Conservation (phyloP, 176 grass and related monocot species). For the Triticum timopheevii region DNA sequence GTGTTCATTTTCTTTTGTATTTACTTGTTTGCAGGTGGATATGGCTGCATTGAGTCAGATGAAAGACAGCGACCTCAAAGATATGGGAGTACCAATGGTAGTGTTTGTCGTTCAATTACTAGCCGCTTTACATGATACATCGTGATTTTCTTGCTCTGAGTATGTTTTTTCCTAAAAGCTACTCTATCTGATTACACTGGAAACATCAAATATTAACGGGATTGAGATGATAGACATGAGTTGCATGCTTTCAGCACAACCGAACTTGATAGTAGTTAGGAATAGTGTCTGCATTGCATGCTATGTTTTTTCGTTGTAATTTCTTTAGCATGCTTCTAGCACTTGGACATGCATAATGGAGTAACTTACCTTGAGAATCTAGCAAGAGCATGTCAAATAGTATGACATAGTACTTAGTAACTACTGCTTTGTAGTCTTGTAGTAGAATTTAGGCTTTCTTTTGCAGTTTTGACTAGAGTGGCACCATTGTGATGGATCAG, state of each 20-base stretch:
- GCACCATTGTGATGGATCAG: conserved; percentile 33
- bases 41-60: conserved; percentile 87
- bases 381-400: background rate
- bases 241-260: conserved; percentile 10
- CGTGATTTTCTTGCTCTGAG: background rate
- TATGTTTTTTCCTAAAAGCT: background rate
- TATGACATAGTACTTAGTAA: too few relatives aligned
- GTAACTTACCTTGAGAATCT: background rate
- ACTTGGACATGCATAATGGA: background rate
- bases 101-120: background rate
- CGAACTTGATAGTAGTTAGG: background rate
- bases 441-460: background rate
- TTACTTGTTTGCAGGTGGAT: conserved; percentile 69
- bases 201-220: background rate
- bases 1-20: background rate
- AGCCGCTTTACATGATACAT: conserved; percentile 3
- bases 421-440: background rate
- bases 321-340: background rate
- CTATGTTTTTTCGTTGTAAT: background rate
- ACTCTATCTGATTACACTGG: background rate
- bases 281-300: background rate
- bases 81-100: conserved; percentile 98
- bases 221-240: background rate
- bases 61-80: conserved; percentile 88
- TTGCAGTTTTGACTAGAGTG: background rate